Evolutionary conservation across 2,329 filamentous ascomycete species (phyloP), one percentile per base, ranked within the genome.

Genomic region (Aspergillus alliaceus): DNA sequence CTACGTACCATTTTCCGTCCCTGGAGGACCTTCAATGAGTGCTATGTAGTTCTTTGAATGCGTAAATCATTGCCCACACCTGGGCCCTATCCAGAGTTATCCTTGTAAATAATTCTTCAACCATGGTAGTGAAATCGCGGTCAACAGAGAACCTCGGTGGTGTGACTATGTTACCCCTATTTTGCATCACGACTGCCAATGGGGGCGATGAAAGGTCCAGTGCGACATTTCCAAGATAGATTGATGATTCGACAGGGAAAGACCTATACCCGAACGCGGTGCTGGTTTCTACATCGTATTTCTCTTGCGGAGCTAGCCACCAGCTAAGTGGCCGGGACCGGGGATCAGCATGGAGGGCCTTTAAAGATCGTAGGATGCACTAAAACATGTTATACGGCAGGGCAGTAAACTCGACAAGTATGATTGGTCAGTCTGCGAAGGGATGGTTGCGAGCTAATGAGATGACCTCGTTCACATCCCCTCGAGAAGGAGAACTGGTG

Each of bases 321-420:
- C 11, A 14, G 31, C 6, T 34, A 11, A 34, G 15, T 34, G 31
- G 31, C 31, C 12, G 31, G 31, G 3, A 14, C 15, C 31, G 31
- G 15, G 31, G 31, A 5, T 34, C 31, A 14, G 31, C 6, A 15
- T 34, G 15, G 12, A 34, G 15, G 12, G 11, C 12, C 32, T 60
- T 56, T n/a, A 60, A 46, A 22, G 56, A 60, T 6, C 50, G 37
- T n/a, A 60, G 35, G 32, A 60, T 53, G 2, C 59, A 56, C 22
- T 58, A 53, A n/a, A 58, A 60, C 6, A 46, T 42, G 9, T 58
- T 60, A 27, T 56, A 60, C 25, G 52, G 53, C 18, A 60, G 20
- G 11, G 53, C 56, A 14, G 59, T 56, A 44, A 60, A 60, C 22
- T 60, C 59, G 1, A 58, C 49, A n/a, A 60, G 49, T n/a, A 60